phyloP scores from a whole-genome alignment of 495 filamentous ascomycete species.

The Hypoxylon lienhwacheense region DNA sequence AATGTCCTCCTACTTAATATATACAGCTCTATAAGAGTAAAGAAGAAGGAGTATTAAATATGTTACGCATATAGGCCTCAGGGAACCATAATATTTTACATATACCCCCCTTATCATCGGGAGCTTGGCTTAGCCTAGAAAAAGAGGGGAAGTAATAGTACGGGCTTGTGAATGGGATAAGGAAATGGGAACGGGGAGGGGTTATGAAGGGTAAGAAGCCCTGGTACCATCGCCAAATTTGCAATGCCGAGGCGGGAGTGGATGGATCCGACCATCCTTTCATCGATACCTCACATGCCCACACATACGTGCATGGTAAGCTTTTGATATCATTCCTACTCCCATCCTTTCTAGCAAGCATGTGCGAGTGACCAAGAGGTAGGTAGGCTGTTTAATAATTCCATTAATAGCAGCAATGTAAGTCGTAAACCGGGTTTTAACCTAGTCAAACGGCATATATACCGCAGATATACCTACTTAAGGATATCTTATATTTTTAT shows the following conservation, averaged over 20 bases:
- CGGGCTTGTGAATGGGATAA: neutral
- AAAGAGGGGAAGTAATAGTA: neutral
- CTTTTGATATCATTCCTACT: no score
- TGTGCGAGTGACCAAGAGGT: no score
- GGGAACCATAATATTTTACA: conserved; percentile 14
- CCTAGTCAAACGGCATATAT: no score
- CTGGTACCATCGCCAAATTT: conserved; percentile 15
- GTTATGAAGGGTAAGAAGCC: conserved; percentile 17
- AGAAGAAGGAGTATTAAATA: neutral
- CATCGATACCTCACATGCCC: neutral
- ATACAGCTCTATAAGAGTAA: neutral
- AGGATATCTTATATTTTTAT: no score
- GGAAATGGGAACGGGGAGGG: neutral
- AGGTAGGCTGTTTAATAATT: no score
- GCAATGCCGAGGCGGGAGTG: conserved; percentile 16
- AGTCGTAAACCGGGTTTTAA: no score
- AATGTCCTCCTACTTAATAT: no score
- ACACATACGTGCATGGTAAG: conserved; percentile 1
- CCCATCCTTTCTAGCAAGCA: no score
- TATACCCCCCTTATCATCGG: neutral
- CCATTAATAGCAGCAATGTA: no score
- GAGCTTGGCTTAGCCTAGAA: neutral
- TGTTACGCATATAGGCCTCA: neutral
- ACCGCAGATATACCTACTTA: no score
- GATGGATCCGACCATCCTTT: conserved; percentile 3